Evolutionary conservation across 495 filamentous ascomycete genomes (phyloP).

Genomic region (Podospora fimiseda): DNA sequence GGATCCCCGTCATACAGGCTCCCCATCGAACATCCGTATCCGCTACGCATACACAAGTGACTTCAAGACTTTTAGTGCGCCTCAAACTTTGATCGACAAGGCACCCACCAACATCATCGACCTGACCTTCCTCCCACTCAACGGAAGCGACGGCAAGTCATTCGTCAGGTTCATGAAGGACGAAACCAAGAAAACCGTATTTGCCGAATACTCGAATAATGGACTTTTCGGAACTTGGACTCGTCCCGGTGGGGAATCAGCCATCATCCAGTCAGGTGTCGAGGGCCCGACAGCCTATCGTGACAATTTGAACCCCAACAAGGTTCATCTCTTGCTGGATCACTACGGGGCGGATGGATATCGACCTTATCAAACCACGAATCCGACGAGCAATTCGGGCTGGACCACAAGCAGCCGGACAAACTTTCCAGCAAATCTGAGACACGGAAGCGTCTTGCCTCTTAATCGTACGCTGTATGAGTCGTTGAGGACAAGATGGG

Average conservation of each 20-base stretch:
- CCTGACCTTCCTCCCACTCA: slow-evolving; percentile 34
- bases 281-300: slow-evolving; percentile 45
- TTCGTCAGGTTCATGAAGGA: slow-evolving; percentile 50
- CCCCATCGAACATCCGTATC: slow-evolving; percentile 35
- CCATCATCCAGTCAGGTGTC: slow-evolving; percentile 39
- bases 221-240: slow-evolving; percentile 50
- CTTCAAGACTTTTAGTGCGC: slow-evolving; percentile 36
- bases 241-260: slow-evolving; percentile 34
- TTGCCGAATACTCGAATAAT: slow-evolving; percentile 37
- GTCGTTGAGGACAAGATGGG: slow-evolving; percentile 37
- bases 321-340: slow-evolving; percentile 43
- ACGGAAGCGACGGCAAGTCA: slow-evolving; percentile 22
- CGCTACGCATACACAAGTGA: slow-evolving; percentile 41
- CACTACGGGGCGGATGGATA: slow-evolving; percentile 49
- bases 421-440: slow-evolving; percentile 39
- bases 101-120: slow-evolving; percentile 41
- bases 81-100: slow-evolving; percentile 40
- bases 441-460: slow-evolving; percentile 45
- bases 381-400: slow-evolving; percentile 33
- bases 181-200: slow-evolving; percentile 46
- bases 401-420: slow-evolving; percentile 37
- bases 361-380: slow-evolving; percentile 39
- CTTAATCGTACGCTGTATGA: slow-evolving; percentile 35
- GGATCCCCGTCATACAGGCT: slow-evolving; percentile 33
- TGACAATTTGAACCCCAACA: slow-evolving; percentile 38